phyloP scores from a whole-genome alignment of 2,329 filamentous ascomycete species.

The Fusarium piperis region DNA sequence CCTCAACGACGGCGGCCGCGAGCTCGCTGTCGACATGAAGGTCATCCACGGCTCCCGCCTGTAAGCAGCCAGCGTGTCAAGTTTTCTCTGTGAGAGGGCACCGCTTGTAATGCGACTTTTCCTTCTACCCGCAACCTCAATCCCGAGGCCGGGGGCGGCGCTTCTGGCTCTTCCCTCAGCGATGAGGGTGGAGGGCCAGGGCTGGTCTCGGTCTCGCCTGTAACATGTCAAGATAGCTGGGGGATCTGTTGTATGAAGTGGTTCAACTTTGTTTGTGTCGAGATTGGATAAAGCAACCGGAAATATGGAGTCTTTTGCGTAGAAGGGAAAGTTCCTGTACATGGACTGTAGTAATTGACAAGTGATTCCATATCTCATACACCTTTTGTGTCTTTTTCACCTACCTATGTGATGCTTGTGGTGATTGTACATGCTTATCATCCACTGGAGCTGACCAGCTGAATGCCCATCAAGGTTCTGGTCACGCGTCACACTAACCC shows the following conservation, averaged over 20 bases:
- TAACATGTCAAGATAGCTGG: conserved; percentile 26
- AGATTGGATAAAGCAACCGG: conserved; percentile 49
- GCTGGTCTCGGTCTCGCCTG: conserved; percentile 29
- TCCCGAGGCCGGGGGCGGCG: conserved; percentile 17
- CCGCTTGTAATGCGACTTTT: conserved; percentile 39
- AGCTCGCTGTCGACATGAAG: conserved; percentile 99
- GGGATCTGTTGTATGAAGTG: conserved; percentile 40
- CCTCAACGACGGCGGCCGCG: conserved; percentile 90
- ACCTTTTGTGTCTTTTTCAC: not conserved
- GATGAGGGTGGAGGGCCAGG: conserved; percentile 16
- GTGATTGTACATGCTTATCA: not conserved
- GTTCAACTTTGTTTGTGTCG: conserved; percentile 41
- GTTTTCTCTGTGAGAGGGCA: conserved; percentile 28
- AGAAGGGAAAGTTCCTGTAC: conserved; percentile 56
- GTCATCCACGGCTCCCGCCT: conserved; percentile 84
- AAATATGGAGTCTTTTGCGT: conserved; percentile 52
- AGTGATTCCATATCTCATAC: conserved; percentile 42
- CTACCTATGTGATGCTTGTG: not conserved
- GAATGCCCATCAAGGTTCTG: conserved; percentile 23
- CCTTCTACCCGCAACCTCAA: conserved; percentile 30
- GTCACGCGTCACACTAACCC: not conserved
- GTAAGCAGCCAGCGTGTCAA: conserved; percentile 57
- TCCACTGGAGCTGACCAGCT: not conserved
- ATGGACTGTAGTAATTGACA: conserved; percentile 51
- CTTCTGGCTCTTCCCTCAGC: conserved; percentile 26